Evolutionary conservation across 352 stramenopile species (phyloP).

Genomic region (Blastocystis sp.): DNA sequence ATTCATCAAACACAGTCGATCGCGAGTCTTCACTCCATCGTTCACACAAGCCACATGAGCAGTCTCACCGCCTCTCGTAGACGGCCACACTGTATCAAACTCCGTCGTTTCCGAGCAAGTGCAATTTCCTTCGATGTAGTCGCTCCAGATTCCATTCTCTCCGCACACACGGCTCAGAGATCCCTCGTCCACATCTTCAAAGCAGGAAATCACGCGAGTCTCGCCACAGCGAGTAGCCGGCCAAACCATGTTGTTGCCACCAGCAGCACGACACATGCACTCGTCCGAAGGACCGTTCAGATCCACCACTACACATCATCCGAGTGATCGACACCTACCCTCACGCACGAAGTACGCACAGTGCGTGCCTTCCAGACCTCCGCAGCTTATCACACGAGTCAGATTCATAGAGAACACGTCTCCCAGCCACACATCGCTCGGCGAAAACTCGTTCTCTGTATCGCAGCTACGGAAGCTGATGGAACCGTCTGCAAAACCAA

Average conservation of each 20-base stretch:
- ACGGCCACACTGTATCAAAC: constrained; percentile 7
- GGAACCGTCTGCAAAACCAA: not conserved
- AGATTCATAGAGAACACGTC: not conserved
- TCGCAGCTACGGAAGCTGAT: constrained; percentile 16
- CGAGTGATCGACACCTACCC: not conserved
- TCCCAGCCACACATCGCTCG: not conserved
- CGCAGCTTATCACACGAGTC: constrained; percentile 3
- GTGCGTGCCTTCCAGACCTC: not conserved
- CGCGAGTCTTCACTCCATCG: not conserved
- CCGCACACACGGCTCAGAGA: not conserved
- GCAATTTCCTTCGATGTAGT: constrained; percentile 17
- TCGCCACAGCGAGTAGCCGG: not conserved
- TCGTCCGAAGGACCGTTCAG: not conserved
- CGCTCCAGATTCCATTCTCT: constrained; percentile 4
- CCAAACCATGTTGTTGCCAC: not conserved
- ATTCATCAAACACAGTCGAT: constrained; percentile 16
- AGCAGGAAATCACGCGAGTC: not conserved
- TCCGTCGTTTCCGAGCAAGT: not conserved
- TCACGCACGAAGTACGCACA: constrained; percentile 50
- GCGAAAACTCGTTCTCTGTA: not conserved
- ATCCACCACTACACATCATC: not conserved
- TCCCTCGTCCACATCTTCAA: not conserved
- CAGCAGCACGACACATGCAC: not conserved
- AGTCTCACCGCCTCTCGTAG: not conserved
- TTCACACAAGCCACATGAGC: not conserved